A percentile compares a stretch with the other conserved stretches of the same genome.
Evolutionary conservation across 441 rosid species (phyloP).

Genomic region (Daphne laureola): DNA sequence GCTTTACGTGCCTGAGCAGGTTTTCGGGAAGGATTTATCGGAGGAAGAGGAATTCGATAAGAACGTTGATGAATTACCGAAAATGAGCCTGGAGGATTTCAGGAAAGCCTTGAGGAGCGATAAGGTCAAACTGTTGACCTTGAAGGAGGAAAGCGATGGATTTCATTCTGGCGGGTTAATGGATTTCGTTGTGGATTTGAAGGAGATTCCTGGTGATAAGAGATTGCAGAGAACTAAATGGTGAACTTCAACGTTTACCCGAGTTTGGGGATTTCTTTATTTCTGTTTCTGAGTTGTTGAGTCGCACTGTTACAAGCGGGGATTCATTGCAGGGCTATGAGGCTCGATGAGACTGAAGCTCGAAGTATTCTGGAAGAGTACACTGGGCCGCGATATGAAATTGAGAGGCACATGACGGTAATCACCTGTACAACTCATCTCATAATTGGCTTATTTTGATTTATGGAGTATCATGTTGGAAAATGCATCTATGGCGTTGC

Average conservation of each 20-base stretch:
- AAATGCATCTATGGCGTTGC: too few relatives aligned
- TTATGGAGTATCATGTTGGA: too few relatives aligned
- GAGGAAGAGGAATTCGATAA: conserved; percentile 75
- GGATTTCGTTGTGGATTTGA: conserved; percentile 71
- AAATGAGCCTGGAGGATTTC: conserved; percentile 68
- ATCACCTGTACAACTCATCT: conserved; percentile 22
- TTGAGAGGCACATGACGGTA: conserved; percentile 72
- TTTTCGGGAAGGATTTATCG: conserved; percentile 57
- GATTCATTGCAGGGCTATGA: conserved; percentile 59
- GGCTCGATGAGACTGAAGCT: conserved; percentile 52
- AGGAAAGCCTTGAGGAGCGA: conserved; percentile 53
- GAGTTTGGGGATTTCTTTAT: conserved; percentile 11
- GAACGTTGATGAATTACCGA: conserved; percentile 56
- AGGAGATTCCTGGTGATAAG: conserved; percentile 80
- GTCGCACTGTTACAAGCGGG: conserved; percentile 8
- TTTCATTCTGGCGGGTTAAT: conserved; percentile 22
- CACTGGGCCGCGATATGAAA: conserved; percentile 59
- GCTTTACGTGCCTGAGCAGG: conserved; percentile 87
- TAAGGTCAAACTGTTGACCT: conserved; percentile 68
- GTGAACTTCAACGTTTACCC: conserved; percentile 26
- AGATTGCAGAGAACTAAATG: conserved; percentile 86
- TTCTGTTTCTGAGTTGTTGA: conserved; percentile 8
- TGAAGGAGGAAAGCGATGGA: conserved; percentile 42
- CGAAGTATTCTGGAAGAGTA: conserved; percentile 60
- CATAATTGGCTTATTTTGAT: conserved; percentile 13